Evolutionary conservation across 2,329 filamentous ascomycete genomes (phyloP), one percentile per base, ranked within the genome.

Genomic region (Fusarium illudens): DNA sequence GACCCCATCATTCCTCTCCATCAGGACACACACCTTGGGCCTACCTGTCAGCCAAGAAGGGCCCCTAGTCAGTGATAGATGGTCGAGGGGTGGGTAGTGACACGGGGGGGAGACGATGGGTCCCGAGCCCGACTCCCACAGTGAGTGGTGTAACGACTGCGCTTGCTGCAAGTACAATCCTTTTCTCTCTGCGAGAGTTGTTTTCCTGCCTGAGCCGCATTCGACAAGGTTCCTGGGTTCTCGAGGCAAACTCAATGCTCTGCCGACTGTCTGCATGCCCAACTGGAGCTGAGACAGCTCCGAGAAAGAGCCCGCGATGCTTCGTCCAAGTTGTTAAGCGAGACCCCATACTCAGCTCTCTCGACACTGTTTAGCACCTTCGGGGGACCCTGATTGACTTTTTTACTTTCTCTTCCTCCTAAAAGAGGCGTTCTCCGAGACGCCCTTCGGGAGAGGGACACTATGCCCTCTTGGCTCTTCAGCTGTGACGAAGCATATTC

Each of bases 401-500:
- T 42, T 36, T 57, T n/a, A n/a, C n/a, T n/a, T n/a, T 64, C 25
- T 29, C 22, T 6, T 11, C 7, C 15, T 27, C 22, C 22, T 44
- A 44, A 44, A 30, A 34, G 49, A 32, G 48, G 52, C 34, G 13
- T 49, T 33, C 20, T 50, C 30, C 25, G 30, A 48, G n/a, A 50
- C 32, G 17, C 46, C 51, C 29, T 27, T 27, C 33, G 37, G 51
- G 58, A 68, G 44, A 58, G 13, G 19, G 54, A 30, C 61, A 58
- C 65, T 58, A 46, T 52, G 12, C 29, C 37, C n/a, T 62, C n/a
- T 64, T 44, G 48, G 50, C 37, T 19, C 33, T 27, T 58, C 65
- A 63, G 62, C 65, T 59, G 44, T 57, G 50, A 67, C 27, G 32
- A 60, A 63, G 50, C 34, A 37, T 33, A 69, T 67, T 33, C 29